Evolutionary conservation across 495 filamentous ascomycete genomes (phyloP), one percentile per base, ranked within the genome.

Genomic region (Penicillium argentinense): DNA sequence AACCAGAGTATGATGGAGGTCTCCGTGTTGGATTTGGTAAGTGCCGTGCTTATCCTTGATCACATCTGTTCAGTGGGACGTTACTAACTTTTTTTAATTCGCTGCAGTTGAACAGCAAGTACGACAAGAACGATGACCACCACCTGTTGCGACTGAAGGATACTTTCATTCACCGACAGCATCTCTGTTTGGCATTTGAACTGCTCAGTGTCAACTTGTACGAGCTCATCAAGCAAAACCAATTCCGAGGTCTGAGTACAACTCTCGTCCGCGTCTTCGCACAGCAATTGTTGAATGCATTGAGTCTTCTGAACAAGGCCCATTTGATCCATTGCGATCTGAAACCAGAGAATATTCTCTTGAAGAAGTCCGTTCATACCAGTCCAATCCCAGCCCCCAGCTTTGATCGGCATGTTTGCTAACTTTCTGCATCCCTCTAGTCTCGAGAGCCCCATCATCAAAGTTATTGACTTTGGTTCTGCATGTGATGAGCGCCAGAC

Each of bases 1-100:
- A 99, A 99, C 60, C 95, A 99, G 67, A 99, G 95, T 65, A 99
- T 99, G 95, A 99, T 99, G 95, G 95, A 99, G 59, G 95, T 99
- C 21, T 99, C 95, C 6, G 95, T 99, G 6, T 73, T 99, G 22
- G 95, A 99, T 67, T 63, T 99, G 77, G 91, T 97, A 79, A 48
- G 84, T 48, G 28, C 22, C 17, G 51, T 37, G 39, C n/a, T 3
- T 29, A n/a, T 19, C 22, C 8, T 11, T 9, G 9, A 27, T 22
- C 13, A 2, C 24, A 4, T 12, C 23, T 2, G 6, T 21, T 16
- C 17, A 8, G 17, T 38, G 12, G 8, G 34, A 12, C 32, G 11
- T 21, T 55, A 45, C 62, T 73, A 41, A 76, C 52, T 41, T 29
- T 48, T 29, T 24, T 19, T n/a, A n/a, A n/a, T n/a, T 9, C 24